phyloP scores from a whole-genome alignment of 371 early-diverging fungal genomes.

The Mucor saturninus region DNA sequence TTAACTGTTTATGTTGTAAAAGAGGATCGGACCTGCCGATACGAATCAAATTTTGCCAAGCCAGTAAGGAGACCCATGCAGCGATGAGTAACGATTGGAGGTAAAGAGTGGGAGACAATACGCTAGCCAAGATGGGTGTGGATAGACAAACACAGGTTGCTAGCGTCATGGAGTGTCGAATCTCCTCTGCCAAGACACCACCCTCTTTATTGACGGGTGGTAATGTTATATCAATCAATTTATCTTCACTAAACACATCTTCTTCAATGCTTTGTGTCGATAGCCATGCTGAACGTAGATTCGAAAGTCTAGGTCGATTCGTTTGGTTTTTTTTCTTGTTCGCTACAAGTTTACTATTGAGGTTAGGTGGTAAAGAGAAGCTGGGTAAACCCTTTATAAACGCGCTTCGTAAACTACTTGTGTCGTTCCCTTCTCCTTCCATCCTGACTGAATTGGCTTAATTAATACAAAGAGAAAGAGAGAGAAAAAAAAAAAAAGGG shows the following conservation, averaged over 20 bases:
- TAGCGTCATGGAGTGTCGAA: neutral
- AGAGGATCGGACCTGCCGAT: conserved; percentile 7
- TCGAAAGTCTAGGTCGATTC: conserved; percentile 31
- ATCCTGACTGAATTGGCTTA: neutral
- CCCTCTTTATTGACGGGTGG: neutral
- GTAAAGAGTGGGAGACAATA: neutral
- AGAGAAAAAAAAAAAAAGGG: neutral
- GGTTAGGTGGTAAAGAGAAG: conserved; percentile 19
- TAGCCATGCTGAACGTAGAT: conserved; percentile 37
- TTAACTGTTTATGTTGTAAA: neutral
- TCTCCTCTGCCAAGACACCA: neutral
- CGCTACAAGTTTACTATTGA: conserved; percentile 7
- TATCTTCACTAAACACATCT: conserved; percentile 12
- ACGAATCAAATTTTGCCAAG: conserved; percentile 3
- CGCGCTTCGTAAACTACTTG: conserved; percentile 5
- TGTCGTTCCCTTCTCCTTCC: neutral
- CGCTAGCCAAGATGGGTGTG: neutral
- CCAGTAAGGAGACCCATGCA: conserved; percentile 4
- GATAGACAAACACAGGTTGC: neutral
- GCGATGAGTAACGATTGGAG: neutral
- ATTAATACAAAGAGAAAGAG: conserved; percentile 1
- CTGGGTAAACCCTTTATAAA: conserved; percentile 9
- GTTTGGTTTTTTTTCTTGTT: conserved; percentile 1
- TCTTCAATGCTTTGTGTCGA: conserved; percentile 21
- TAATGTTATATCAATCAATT: conserved; percentile 15